phyloP scores from a whole-genome alignment of 1,139 yeast genomes.

The Debaryomyces fabryi region DNA sequence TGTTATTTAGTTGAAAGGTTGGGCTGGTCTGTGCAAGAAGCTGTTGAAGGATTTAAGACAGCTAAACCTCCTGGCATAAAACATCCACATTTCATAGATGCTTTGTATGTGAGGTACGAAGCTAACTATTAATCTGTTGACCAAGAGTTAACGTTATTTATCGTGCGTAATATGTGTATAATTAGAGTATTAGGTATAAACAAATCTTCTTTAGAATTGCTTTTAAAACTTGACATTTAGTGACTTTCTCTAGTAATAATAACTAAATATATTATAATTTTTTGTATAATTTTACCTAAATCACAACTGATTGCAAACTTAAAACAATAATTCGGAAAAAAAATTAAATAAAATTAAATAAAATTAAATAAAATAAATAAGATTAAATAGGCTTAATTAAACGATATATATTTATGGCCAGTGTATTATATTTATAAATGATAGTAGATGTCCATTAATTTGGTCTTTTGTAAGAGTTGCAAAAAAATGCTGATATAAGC shows the following conservation, averaged over 20 bases:
- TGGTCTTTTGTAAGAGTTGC: background rate
- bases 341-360: too few relatives aligned
- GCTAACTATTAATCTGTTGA: constrained; percentile 6
- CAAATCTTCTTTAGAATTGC: background rate
- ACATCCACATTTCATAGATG: constrained; percentile 79
- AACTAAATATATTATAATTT: too few relatives aligned
- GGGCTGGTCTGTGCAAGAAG: constrained; percentile 64
- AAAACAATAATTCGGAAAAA: too few relatives aligned
- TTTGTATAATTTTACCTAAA: background rate
- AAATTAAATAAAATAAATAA: too few relatives aligned
- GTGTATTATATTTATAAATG: background rate
- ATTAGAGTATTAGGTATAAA: background rate
- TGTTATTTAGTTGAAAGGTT: constrained; percentile 65
- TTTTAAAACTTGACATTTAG: background rate
- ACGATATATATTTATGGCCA: background rate
- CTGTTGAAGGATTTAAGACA: constrained; percentile 58
- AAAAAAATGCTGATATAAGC: background rate
- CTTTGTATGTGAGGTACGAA: constrained; percentile 67
- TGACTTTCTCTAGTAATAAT: background rate
- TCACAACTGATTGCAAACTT: background rate
- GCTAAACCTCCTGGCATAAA: constrained; percentile 76
- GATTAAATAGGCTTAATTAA: too few relatives aligned
- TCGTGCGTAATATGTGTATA: constrained; percentile 4
- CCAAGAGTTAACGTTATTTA: background rate
- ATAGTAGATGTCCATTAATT: background rate